These are phyloP conservation scores for Magnusiomyces tetraspermus DNA, from an alignment of 1,139 yeast species.

Conservation along the genomic window DNA sequence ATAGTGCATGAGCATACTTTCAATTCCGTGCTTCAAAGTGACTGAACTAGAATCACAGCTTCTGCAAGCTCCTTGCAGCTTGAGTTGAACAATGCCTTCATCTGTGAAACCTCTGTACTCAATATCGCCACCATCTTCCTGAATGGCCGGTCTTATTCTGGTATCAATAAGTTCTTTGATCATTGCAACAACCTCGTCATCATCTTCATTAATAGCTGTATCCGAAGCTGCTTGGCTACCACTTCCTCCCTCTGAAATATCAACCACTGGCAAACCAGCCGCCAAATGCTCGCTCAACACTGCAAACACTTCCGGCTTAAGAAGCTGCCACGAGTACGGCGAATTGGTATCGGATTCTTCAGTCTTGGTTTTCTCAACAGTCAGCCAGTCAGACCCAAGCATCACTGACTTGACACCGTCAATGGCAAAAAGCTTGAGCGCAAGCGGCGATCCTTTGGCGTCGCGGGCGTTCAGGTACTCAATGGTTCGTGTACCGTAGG, in stretches of 20 bases:
- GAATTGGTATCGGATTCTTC: too few species aligned
- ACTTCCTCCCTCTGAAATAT: too few species aligned
- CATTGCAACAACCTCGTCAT: slow-evolving; percentile 75
- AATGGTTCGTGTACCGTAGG: slow-evolving; percentile 31
- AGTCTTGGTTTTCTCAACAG: slow-evolving; percentile 57
- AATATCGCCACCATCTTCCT: slow-evolving; percentile 77
- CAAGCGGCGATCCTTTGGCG: slow-evolving; percentile 73
- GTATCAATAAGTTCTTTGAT: slow-evolving; percentile 90
- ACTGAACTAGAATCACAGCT: slow-evolving; percentile 69
- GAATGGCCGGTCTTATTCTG: slow-evolving; percentile 81
- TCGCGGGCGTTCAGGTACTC: slow-evolving; percentile 64
- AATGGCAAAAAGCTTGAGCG: slow-evolving; percentile 64
- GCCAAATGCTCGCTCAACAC: slow-evolving; percentile 75
- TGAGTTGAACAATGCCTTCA: slow-evolving; percentile 64
- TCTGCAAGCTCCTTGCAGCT: slow-evolving; percentile 75
- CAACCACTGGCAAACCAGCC: slow-evolving; percentile 50
- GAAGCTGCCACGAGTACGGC: slow-evolving; percentile 61
- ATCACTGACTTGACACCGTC: slow-evolving; percentile 81
- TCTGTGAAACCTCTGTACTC: slow-evolving; percentile 59
- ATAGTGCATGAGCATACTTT: slow-evolving; percentile 73
- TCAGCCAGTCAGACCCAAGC: slow-evolving; percentile 82
- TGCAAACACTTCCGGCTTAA: slow-evolving; percentile 84
- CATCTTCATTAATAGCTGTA: slow-evolving; percentile 46
- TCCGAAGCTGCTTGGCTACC: slow-evolving; percentile 44
- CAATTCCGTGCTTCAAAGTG: slow-evolving; percentile 72